Evolutionary conservation across 805 yeast genomes (phyloP), one percentile per base, ranked within the genome.

Genomic region (Maudiozyma saulgeensis): DNA sequence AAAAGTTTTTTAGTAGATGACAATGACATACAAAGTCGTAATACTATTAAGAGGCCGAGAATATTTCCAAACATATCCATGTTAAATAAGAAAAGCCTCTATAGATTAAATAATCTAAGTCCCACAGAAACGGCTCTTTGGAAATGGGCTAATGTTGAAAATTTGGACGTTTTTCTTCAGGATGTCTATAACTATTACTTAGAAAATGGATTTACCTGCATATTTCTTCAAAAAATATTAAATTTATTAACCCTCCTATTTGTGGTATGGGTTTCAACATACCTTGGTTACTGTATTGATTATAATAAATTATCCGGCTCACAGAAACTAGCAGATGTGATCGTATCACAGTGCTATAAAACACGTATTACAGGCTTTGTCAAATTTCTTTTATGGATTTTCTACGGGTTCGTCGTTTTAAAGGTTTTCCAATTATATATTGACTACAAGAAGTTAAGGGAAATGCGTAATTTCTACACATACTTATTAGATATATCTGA

Each of bases 91-190:
- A 61, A 64, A 7, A 62, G 67, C 2, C 46, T 49, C 9, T 55
- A 55, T 46, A 55, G 55, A 44, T 46, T 75, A 7, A 75, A 77
- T 7, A 70, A 75, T 1, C 60, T 81, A 26, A 78, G 80, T 46
- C 79, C 86, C 1, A 72, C 72, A 51, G 96, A 90, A 61, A 71
- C 88, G 45, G 96, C 98, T 0, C 70, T 86, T 16, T 93, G 97
- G 88, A 76, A 87, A 52, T 93, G 99, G 98, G 96, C 98, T 1
- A 93, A 93, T 60, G 87, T 93, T 23, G 87, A 86, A 56, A 93
- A 93, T 64, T 75, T 93, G 64, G 99, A 93, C 68, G 77, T 80
- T 43, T 93, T 91, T 58, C 71, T 93, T 18, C 80, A 80, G 47
- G 95, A 91, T 56, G 78, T 90, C 11, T 93, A 93, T 66, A 74